Base-by-base conservation (phyloP, 2,329 filamentous ascomycete species). In the Clarireedia homoeocarpa region DNA sequence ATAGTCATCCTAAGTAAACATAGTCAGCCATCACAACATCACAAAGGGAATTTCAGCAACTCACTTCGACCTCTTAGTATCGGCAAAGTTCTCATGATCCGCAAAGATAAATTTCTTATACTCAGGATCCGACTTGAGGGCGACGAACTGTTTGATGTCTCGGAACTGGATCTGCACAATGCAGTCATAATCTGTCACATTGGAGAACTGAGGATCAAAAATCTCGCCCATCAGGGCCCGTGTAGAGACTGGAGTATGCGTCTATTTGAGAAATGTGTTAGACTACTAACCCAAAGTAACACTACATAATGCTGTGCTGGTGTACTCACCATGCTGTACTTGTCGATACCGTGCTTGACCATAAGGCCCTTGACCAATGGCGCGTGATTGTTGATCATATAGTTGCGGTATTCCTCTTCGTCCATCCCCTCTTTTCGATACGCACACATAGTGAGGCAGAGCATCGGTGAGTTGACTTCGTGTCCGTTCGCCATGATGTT, bases 21-120 rank as follows among this genome's bases (percentile, higher is more conserved):
- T 48, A 15, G 15, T 48, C 5, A 5, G 4, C 30, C 6, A 17
- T 30, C 27, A 30, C n/a, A n/a, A 4, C 7, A 48, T 34, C 17
- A 30, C 7, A 12, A n/a, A 24, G 20, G 20, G 27, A 6, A 23
- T 6, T n/a, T n/a, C 17, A 7, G n/a, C 5, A 9, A 34, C 46
- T 17, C 27, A 48, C 46, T 34, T 17, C 10, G 24, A 30, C 57
- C 67, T 68, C 60, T 73, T 73, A 1, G 73, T 77, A 61, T 79
- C 76, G 0, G 75, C 76, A 66, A 78, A 78, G 3, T 74, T 74
- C 60, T 75, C 73, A 64, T 78, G 75, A 60, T 79, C 76, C 2
- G 63, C 62, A 0, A 71, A 60, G 17, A 79, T 58, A 55, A 74
- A 67, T 59, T 75, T 61, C 65, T 75, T 74, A 60, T 76, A 79